These are phyloP conservation scores for Coniochaeta hoffmannii DNA, from an alignment of 2,329 filamentous ascomycete genomes.

Conservation along the genomic window DNA sequence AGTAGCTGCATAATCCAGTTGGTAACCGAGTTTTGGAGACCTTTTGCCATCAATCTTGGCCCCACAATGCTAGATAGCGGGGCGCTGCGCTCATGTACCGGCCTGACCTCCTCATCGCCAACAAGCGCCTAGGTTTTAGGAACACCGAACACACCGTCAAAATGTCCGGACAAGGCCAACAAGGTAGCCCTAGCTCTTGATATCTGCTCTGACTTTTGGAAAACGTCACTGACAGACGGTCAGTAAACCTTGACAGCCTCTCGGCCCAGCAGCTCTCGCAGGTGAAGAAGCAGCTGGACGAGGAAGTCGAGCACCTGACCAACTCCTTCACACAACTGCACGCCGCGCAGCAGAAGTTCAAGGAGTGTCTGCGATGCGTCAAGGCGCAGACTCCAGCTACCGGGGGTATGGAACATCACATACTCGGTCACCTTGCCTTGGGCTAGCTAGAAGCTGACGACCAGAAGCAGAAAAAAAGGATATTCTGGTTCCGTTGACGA, in stretches of 20 bases:
- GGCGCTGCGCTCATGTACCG: neutral
- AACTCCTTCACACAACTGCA: constrained; percentile 84
- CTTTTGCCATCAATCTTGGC: neutral
- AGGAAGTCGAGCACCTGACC: constrained; percentile 91
- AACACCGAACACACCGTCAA: neutral
- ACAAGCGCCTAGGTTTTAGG: too few relatives aligned
- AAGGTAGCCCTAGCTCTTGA: neutral
- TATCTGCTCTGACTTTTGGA: neutral
- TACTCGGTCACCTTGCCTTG: too few relatives aligned
- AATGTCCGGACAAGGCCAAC: neutral
- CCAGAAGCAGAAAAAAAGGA: constrained; percentile 34
- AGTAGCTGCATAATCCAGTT: too few relatives aligned
- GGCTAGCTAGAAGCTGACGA: neutral
- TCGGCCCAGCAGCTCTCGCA: constrained; percentile 78
- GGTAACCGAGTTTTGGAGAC: too few relatives aligned
- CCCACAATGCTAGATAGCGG: neutral
- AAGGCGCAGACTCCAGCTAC: constrained; percentile 26
- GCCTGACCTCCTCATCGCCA: too few relatives aligned
- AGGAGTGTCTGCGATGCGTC: constrained; percentile 79
- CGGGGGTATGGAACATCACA: constrained; percentile 20
- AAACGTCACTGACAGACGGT: neutral
- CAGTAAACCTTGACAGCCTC: constrained; percentile 63
- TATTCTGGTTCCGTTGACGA: constrained; percentile 89
- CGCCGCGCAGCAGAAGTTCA: constrained; percentile 84
- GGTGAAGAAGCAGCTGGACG: constrained; percentile 92